Conservation (phyloP, 2,329 filamentous ascomycete genomes). For the Aureobasidium mangrovei region DNA sequence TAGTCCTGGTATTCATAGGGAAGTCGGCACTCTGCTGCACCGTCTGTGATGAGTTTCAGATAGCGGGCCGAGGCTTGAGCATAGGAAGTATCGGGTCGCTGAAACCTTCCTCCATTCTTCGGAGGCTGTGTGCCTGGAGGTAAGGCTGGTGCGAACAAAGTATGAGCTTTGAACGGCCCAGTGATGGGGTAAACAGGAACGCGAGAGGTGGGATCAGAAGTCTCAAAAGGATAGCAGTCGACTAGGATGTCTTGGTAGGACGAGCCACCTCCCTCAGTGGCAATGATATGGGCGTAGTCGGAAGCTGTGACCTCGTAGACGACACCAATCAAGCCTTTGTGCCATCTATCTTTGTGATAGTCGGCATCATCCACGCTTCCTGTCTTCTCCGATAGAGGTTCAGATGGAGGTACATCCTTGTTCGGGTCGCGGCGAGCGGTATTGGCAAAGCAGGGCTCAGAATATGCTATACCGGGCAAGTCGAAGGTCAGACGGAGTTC, state of each 20-base stretch:
- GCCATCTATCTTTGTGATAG: conserved; percentile 56
- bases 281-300: conserved; percentile 80
- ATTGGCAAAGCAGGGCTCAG: conserved; percentile 88
- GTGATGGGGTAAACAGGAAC: conserved; percentile 58
- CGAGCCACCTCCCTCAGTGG: conserved; percentile 78
- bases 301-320: conserved; percentile 84
- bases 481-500: conserved; percentile 73
- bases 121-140: conserved; percentile 24
- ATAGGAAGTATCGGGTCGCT: conserved; percentile 59
- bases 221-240: conserved; percentile 62
- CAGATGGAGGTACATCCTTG: conserved; percentile 21
- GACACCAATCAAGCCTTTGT: conserved; percentile 78
- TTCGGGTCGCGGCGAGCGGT: conserved; percentile 50
- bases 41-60: conserved; percentile 67
- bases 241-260: conserved; percentile 79
- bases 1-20: conserved; percentile 70
- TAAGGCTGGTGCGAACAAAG: conserved; percentile 59
- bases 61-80: conserved; percentile 81
- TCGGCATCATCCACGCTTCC: conserved; percentile 16
- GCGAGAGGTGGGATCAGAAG: conserved; percentile 39
- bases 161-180: conserved; percentile 70
- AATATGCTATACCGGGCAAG: conserved; percentile 75
- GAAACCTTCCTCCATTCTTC: conserved; percentile 34
- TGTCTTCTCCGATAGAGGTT: conserved; percentile 15
- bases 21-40: conserved; percentile 70